Conservation (phyloP, 2,329 filamentous ascomycete species). For the Tolypocladium ophioglossoides region DNA sequence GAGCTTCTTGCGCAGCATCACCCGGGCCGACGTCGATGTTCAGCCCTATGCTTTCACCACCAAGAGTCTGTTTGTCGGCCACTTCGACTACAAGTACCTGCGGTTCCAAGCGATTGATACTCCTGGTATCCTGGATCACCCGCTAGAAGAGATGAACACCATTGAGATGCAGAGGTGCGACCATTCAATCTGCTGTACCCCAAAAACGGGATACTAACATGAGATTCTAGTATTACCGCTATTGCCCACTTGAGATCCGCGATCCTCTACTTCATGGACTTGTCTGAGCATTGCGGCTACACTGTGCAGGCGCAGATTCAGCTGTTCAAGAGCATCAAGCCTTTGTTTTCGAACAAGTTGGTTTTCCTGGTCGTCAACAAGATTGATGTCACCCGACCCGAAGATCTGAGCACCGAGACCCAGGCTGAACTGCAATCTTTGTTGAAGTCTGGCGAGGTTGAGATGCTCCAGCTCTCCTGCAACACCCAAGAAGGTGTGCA, state of each 20-base stretch:
- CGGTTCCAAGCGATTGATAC: conserved; percentile 78
- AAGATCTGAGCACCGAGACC: conserved; percentile 72
- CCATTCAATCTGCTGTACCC: background rate
- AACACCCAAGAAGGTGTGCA: conserved; percentile 92
- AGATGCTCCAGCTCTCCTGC: conserved; percentile 88
- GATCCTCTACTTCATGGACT: conserved; percentile 96
- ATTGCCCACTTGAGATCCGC: conserved; percentile 94
- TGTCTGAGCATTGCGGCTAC: conserved; percentile 95
- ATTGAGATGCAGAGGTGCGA: conserved; percentile 79
- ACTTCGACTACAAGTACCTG: conserved; percentile 81
- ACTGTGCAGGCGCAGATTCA: conserved; percentile 86
- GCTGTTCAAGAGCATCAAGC: conserved; percentile 93
- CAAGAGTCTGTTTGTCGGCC: conserved; percentile 92
- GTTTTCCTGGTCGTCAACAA: conserved; percentile 98
- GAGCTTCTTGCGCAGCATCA: conserved; percentile 86
- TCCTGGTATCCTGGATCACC: conserved; percentile 95
- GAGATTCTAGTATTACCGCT: conserved; percentile 64
- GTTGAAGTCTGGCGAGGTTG: conserved; percentile 78
- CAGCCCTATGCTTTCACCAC: conserved; percentile 99
- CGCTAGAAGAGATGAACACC: conserved; percentile 98
- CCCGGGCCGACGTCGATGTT: conserved; percentile 88
- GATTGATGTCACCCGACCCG: conserved; percentile 81
- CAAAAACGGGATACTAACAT: conserved; percentile 1
- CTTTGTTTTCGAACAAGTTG: conserved; percentile 92
- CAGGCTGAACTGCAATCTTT: conserved; percentile 70